A percentile compares a stretch with the other conserved stretches of the same genome.
These are phyloP conservation scores for Lipomyces lipofer DNA, from an alignment of 805 yeast genomes.

Conservation along the genomic window DNA sequence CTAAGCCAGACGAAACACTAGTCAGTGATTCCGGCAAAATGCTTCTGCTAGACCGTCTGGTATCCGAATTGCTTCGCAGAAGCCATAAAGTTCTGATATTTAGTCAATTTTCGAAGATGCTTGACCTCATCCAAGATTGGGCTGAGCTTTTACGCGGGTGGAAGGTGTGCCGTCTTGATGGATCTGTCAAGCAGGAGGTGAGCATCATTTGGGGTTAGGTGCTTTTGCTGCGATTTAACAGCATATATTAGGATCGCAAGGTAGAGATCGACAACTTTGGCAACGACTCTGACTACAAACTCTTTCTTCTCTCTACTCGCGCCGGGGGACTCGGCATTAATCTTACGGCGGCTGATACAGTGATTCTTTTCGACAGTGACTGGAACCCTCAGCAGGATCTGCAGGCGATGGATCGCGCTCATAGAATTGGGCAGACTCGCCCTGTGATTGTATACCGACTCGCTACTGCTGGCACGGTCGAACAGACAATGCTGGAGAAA, in stretches of 20 bases:
- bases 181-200: constrained; percentile 65
- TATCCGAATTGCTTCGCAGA: constrained; percentile 49
- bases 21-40: constrained; percentile 71
- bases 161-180: constrained; percentile 68
- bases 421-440: constrained; percentile 83
- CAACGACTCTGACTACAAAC: constrained; percentile 38
- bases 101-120: constrained; percentile 79
- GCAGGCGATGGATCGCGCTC: constrained; percentile 95
- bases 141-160: constrained; percentile 50
- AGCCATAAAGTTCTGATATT: constrained; percentile 78
- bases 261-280: constrained; percentile 58
- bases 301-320: constrained; percentile 82
- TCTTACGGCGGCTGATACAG: constrained; percentile 83
- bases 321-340: constrained; percentile 96
- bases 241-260: constrained; percentile 68
- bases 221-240: too few relatives aligned
- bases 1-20: constrained; percentile 44
- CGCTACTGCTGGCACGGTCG: constrained; percentile 75
- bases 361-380: constrained; percentile 85
- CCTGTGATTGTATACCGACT: constrained; percentile 84
- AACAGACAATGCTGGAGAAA: constrained; percentile 73
- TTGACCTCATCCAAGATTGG: constrained; percentile 82
- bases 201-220: too few relatives aligned
- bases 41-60: constrained; percentile 63
- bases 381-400: constrained; percentile 98